These are phyloP conservation scores for Trichophyton equinum DNA, from an alignment of 2,329 filamentous ascomycete genomes.

Conservation along the genomic window DNA sequence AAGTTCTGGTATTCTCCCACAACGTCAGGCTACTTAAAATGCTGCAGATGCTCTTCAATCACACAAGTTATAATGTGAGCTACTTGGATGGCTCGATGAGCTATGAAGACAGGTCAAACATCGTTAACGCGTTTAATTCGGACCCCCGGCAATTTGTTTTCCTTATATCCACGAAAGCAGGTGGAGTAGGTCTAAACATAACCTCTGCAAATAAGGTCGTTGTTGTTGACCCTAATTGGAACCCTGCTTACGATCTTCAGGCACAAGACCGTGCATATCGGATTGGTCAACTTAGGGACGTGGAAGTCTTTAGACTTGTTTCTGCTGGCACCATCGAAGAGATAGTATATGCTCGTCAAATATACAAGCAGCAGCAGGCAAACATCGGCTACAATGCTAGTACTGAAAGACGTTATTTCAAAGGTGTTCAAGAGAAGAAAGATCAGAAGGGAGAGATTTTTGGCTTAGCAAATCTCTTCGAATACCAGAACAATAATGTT, in stretches of 20 bases:
- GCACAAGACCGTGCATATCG: constrained; percentile 93
- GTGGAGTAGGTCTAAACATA: constrained; percentile 89
- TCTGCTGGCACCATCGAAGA: constrained; percentile 91
- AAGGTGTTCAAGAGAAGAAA: constrained; percentile 74
- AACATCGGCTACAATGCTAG: constrained; percentile 95
- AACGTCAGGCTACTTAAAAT: constrained; percentile 76
- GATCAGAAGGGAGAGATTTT: constrained; percentile 88
- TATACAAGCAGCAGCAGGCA: constrained; percentile 98
- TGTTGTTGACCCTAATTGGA: constrained; percentile 95
- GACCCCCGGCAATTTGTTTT: constrained; percentile 85
- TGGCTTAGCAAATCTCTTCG: constrained; percentile 74
- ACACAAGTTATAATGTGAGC: constrained; percentile 79
- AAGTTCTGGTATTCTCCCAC: constrained; percentile 90
- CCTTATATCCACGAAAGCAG: constrained; percentile 84
- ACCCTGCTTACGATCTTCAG: constrained; percentile 85
- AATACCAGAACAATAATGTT: constrained; percentile 64
- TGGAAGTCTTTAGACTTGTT: constrained; percentile 88
- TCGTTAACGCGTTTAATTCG: constrained; percentile 84
- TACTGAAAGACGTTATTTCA: constrained; percentile 86
- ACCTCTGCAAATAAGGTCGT: constrained; percentile 97
- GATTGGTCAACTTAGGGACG: constrained; percentile 83
- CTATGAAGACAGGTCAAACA: constrained; percentile 68
- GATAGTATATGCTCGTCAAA: constrained; percentile 90
- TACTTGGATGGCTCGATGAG: constrained; percentile 78
- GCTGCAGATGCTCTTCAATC: constrained; percentile 70